Evolutionary conservation across 805 yeast genomes (phyloP).

Genomic region (Wickerhamomyces subpelliculosus): DNA sequence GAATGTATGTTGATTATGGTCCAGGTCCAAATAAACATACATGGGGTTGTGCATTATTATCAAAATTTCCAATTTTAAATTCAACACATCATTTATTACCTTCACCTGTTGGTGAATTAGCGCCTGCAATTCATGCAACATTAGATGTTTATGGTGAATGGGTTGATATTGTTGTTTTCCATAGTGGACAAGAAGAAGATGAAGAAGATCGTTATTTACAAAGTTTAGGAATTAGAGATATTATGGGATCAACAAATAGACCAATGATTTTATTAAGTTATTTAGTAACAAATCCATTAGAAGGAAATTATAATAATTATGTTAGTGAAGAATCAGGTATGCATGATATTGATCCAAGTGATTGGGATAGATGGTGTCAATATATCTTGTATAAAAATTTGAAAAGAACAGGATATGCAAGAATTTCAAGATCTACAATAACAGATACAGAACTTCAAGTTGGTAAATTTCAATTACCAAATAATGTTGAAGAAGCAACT

Average conservation of each 20-base stretch:
- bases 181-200: constrained; percentile 97
- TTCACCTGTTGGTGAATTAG: constrained; percentile 95
- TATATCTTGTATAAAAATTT: constrained; percentile 84
- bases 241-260: constrained; percentile 76
- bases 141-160: constrained; percentile 80
- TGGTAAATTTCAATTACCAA: constrained; percentile 57
- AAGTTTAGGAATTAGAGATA: constrained; percentile 61
- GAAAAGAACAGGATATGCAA: constrained; percentile 86
- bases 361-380: constrained; percentile 98
- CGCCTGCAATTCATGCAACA: constrained; percentile 97
- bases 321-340: constrained; percentile 80
- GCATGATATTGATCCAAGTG: constrained; percentile 89
- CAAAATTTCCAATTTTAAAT: constrained; percentile 88
- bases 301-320: constrained; percentile 89
- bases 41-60: constrained; percentile 92
- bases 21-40: constrained; percentile 98
- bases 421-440: constrained; percentile 86
- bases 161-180: constrained; percentile 94
- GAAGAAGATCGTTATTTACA: constrained; percentile 88
- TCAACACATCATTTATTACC: constrained; percentile 91
- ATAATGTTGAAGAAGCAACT: constrained; percentile 21
- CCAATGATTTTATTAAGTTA: constrained; percentile 89
- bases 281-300: constrained; percentile 77
- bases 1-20: constrained; percentile 93
- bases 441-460: constrained; percentile 97